Evolutionary conservation across 192 early-diverging fungal species (phyloP).

Genomic region (Cladochytrium replicatum): DNA sequence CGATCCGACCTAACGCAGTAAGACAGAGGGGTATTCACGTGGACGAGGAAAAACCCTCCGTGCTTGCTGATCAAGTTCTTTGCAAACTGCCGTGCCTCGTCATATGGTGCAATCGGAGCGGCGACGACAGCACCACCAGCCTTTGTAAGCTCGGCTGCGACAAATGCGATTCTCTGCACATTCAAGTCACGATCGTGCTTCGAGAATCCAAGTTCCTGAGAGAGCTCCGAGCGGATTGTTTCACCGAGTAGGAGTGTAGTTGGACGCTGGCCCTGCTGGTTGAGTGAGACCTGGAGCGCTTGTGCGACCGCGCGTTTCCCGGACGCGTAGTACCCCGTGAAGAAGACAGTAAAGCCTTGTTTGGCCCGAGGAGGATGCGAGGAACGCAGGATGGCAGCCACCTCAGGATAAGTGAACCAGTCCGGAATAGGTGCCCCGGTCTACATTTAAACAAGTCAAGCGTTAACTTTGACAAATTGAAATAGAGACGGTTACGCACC

Average conservation of each 20-base stretch:
- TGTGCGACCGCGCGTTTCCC: conserved; percentile 77
- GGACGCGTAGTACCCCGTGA: conserved; percentile 82
- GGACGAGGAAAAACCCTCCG: conserved; percentile 82
- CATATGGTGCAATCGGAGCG: conserved; percentile 82
- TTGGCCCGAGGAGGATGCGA: conserved; percentile 76
- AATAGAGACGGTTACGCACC: conserved; percentile 5
- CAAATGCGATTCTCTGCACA: conserved; percentile 75
- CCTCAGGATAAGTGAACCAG: conserved; percentile 99
- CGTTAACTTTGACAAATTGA: not conserved
- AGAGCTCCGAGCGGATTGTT: conserved; percentile 80
- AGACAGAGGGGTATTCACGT: conserved; percentile 84
- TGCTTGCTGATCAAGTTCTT: conserved; percentile 53
- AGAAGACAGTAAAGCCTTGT: conserved; percentile 90
- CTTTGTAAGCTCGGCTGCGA: conserved; percentile 82
- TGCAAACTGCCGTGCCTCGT: conserved; percentile 61
- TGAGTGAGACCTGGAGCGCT: conserved; percentile 80
- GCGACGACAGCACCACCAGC: conserved; percentile 88
- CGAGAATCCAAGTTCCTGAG: conserved; percentile 82
- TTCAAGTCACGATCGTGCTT: conserved; percentile 84
- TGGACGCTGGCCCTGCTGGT: conserved; percentile 86
- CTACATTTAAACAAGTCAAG: conserved; percentile 18
- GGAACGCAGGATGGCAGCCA: conserved; percentile 75
- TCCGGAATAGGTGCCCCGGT: conserved; percentile 83
- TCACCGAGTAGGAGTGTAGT: conserved; percentile 82
- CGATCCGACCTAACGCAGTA: conserved; percentile 73